Base-by-base conservation (phyloP, 1,139 yeast genomes). In the Saccharomycopsis hybrid region DNA sequence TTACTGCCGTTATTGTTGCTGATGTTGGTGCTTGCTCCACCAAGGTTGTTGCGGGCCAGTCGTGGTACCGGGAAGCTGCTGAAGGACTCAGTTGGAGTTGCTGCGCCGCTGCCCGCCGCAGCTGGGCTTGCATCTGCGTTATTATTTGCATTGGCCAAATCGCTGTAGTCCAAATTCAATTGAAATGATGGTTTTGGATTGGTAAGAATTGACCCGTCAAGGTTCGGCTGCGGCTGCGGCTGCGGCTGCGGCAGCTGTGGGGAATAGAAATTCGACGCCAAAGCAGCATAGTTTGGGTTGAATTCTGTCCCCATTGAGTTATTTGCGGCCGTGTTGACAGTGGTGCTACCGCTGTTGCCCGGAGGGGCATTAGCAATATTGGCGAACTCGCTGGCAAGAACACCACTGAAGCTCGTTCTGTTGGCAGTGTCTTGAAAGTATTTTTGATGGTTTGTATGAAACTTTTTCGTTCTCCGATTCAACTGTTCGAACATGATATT, bases 401-500 rank as follows among this genome's bases (percentile, higher is more conserved):
- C 18, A 5, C n/a, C 41, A 7, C 11, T 27, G 8, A 5, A 11
- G 29, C 27, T 25, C 8, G 5, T 11, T 5, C 28, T 41, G 13
- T 9, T 43, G 27, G 38, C 51, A 4, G 49, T 31, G 24, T 50
- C 50, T 33, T 46, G 41, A 32, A 44, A 44, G 37, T 46, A 45
- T 11, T 47, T 52, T 54, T 47, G 51, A 47, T 46, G 56, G 56
- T 18, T 56, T 46, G 31, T 52, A 48, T 43, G 55, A 51, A 41
- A 49, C 30, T 28, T 48, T 49, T 53, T 56, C 50, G 46, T 55
- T 49, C 53, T 74, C 63, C 83, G 71, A 61, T 86, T 85, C 62
- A 89, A 72, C 62, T 85, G 89, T 60, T 87, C 95, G 64, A 89
- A 89, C 56, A 89, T 68, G 11, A 85, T 81, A 62, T 86, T 85